Conservation (phyloP, 441 rosid genomes). For the Jatropha multifida region DNA sequence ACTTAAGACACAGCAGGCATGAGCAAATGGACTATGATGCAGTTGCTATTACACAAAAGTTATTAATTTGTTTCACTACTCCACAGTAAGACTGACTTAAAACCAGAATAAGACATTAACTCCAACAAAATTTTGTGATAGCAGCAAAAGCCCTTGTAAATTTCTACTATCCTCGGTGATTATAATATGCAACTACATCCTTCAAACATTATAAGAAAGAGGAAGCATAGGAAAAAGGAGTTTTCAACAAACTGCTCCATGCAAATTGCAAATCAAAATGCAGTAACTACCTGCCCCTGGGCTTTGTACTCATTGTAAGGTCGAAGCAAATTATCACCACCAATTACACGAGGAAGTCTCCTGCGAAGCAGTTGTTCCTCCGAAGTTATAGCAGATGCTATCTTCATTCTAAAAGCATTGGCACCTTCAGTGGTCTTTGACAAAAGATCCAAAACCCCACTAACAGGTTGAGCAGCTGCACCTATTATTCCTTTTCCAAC, state of each 20-base stretch:
- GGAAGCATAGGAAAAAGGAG: too few species aligned
- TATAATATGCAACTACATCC: too few species aligned
- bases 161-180: not conserved
- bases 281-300: conserved; percentile 74
- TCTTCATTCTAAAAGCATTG: conserved; percentile 98
- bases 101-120: not conserved
- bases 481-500: conserved; percentile 98
- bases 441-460: conserved; percentile 97
- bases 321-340: conserved; percentile 88
- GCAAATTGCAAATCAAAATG: not conserved
- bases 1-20: not conserved
- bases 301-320: conserved; percentile 89
- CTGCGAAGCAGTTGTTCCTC: conserved; percentile 96
- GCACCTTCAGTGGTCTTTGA: conserved; percentile 99
- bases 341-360: conserved; percentile 88
- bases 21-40: not conserved
- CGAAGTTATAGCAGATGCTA: conserved; percentile 93
- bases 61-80: not conserved
- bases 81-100: not conserved
- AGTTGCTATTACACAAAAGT: not conserved
- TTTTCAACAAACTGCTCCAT: not conserved
- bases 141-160: not conserved
- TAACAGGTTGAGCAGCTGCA: conserved; percentile 99
- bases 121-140: not conserved
- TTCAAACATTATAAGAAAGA: too few species aligned